These are phyloP conservation scores for Pythium brachiatum DNA, from an alignment of 352 stramenopile species.

Conservation along the genomic window DNA sequence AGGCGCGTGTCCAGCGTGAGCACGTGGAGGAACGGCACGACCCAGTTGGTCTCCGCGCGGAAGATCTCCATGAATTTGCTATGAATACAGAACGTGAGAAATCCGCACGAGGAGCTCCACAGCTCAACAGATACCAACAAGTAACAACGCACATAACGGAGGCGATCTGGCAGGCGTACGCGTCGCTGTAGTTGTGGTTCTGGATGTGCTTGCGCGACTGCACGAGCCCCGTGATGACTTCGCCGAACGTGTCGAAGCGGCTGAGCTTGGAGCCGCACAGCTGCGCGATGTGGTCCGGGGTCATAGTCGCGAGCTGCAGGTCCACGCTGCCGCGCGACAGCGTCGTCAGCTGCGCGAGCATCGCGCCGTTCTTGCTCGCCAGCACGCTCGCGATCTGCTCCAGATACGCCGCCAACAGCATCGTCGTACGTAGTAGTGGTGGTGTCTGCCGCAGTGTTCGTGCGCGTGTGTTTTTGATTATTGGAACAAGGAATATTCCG, in stretches of 20 bases:
- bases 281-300: constrained; percentile 47
- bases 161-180: constrained; percentile 64
- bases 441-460: not conserved
- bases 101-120: not conserved
- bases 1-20: constrained; percentile 79
- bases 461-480: no score
- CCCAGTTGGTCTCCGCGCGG: constrained; percentile 80
- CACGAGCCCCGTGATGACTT: constrained; percentile 63
- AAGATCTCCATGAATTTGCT: constrained; percentile 89
- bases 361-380: constrained; percentile 39
- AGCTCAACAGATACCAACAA: not conserved
- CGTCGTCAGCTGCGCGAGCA: constrained; percentile 55
- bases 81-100: not conserved
- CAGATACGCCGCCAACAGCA: constrained; percentile 63
- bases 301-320: constrained; percentile 47
- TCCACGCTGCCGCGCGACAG: constrained; percentile 30
- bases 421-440: constrained; percentile 5
- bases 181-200: constrained; percentile 41
- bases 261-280: constrained; percentile 53
- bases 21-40: constrained; percentile 79
- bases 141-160: constrained; percentile 56
- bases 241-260: constrained; percentile 49
- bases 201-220: constrained; percentile 62
- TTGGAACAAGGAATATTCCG: no score
- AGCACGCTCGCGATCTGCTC: constrained; percentile 58